Base-by-base conservation (phyloP, 2,329 filamentous ascomycete genomes). In the Madurella mycetomatis region DNA sequence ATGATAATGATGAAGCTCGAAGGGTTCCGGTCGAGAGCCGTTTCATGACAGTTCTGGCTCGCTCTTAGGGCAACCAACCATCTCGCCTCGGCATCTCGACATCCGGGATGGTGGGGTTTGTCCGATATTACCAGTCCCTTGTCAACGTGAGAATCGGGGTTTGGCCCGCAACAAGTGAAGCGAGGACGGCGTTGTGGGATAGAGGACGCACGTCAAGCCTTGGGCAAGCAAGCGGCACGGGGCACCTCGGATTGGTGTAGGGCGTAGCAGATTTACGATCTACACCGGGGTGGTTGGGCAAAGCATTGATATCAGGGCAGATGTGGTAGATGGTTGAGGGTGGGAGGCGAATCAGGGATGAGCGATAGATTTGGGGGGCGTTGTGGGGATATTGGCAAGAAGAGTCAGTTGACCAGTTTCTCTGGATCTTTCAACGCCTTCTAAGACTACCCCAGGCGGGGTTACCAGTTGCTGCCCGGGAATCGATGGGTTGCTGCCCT, bases 351-450 rank as follows among this genome's bases (percentile, higher is more conserved):
- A 58, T 57, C 54, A 54, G 40, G 44, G 43, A 41, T 47, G 17
- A 50, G 40, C 47, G 47, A 60, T 57, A 56, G 56, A 60, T 59
- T 51, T 37, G 34, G 54, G 41, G 34, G 54, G 41, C 49, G 34
- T 41, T 39, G 13, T 32, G 44, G 49, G 42, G 53, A 60, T 56
- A 60, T 61, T 60, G 52, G 40, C 15, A 16, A 46, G 18, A n/a
- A 40, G 43, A 52, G 53, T 60, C 58, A 60, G 49, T 60, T 60
- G 58, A 60, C 53, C 58, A 48, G 47, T 53, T 53, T 52, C 48
- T 51, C 34, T 34, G 34, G 34, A 5, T 37, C 34, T 37, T 37
- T 11, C 34, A 37, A 11, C 11, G 2, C 13, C 34, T 37, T 4
- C 9, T 37, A 37, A 37, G 34, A 37, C 34, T 12, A 5, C 34